Evolutionary conservation across 352 stramenopile species (phyloP).

Genomic region (Globisporangium spinosum): DNA sequence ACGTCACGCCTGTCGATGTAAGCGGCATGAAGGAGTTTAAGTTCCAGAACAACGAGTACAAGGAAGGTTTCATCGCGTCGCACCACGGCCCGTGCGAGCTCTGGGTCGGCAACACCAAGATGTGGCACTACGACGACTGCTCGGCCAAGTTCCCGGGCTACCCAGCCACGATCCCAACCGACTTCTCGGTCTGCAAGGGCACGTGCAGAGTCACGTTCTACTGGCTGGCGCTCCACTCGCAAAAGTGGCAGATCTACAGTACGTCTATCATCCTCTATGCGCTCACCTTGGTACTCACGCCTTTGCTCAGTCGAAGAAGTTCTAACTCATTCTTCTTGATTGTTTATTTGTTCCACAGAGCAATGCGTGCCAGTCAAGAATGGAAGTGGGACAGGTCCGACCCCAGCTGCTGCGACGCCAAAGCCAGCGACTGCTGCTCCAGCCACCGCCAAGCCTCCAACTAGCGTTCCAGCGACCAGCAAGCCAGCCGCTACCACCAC

Average conservation of each 20-base stretch:
- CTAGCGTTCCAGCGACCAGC: neutral
- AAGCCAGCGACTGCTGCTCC: neutral
- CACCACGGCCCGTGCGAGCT: constrained; percentile 46
- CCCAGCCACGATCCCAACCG: constrained; percentile 44
- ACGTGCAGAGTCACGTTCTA: constrained; percentile 59
- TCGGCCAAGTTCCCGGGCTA: constrained; percentile 29
- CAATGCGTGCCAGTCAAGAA: constrained; percentile 36
- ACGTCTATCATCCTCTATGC: neutral
- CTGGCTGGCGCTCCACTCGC: constrained; percentile 50
- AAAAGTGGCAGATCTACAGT: constrained; percentile 53
- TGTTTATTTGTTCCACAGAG: constrained; percentile 1
- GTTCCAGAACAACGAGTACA: constrained; percentile 46
- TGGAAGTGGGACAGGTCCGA: constrained; percentile 12
- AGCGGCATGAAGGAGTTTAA: constrained; percentile 30
- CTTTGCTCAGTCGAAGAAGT: neutral
- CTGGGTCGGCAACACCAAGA: constrained; percentile 38
- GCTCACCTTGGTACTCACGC: neutral
- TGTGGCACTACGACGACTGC: constrained; percentile 41
- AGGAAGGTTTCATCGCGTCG: constrained; percentile 38
- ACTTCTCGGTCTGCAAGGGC: constrained; percentile 45
- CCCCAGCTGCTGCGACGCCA: neutral
- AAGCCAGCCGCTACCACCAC: neutral
- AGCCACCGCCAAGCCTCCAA: neutral
- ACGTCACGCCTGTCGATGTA: constrained; percentile 31
- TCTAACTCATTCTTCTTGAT: neutral